These are phyloP conservation scores for Marchantia polymorpha DNA, from an alignment of 225 moss, liverwort and hornwort species.

Conservation along the genomic window DNA sequence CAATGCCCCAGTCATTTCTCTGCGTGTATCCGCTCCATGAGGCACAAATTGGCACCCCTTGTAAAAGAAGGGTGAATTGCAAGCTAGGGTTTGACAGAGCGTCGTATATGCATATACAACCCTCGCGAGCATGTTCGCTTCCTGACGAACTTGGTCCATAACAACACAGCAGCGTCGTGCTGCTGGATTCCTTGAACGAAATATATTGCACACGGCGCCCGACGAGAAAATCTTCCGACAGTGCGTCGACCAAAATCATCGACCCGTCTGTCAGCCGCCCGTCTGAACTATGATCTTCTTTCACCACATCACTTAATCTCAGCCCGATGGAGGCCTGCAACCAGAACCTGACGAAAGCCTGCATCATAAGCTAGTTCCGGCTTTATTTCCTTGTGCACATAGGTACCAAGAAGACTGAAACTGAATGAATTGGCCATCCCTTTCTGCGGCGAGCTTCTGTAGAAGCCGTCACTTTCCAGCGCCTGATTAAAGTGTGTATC, in stretches of 20 bases:
- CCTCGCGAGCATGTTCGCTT: background rate
- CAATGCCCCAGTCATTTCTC: background rate
- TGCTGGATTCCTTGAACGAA: constrained; percentile 9
- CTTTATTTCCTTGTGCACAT: too few species aligned
- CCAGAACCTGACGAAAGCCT: background rate
- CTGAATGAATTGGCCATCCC: too few species aligned
- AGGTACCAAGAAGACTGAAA: too few species aligned
- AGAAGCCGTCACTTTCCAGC: too few species aligned
- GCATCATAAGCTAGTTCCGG: too few species aligned
- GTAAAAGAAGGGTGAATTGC: constrained; percentile 17
- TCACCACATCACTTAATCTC: background rate
- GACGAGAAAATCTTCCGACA: background rate
- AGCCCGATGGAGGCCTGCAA: background rate
- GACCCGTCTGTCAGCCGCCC: background rate
- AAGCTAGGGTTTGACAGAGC: background rate
- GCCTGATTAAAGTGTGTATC: too few species aligned
- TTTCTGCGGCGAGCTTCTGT: too few species aligned
- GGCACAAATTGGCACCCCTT: constrained; percentile 31
- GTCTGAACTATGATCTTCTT: background rate
- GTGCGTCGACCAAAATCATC: background rate
- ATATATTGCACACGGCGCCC: constrained; percentile 18
- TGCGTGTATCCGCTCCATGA: constrained; percentile 12
- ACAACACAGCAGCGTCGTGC: constrained; percentile 18
- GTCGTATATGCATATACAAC: constrained; percentile 27
- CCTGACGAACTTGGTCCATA: constrained; percentile 12